Evolutionary conservation across 2,329 filamentous ascomycete species (phyloP), one percentile per base, ranked within the genome.

Genomic region (Aspergillus sp.): DNA sequence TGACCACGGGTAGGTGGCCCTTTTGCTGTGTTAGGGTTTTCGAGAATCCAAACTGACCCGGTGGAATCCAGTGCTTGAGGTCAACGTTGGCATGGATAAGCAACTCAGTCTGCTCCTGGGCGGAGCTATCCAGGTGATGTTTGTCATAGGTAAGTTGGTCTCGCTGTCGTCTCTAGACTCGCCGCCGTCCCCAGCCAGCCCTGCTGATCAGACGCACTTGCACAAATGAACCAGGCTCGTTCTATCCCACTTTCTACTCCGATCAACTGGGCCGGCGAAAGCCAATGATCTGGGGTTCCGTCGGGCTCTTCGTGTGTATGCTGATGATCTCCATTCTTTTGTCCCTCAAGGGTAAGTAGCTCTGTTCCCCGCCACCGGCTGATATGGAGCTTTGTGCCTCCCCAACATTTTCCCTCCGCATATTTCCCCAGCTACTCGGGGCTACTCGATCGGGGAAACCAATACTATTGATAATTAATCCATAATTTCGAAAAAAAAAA

Each of bases 61-160:
- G 19, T 7, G 40, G 40, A 42, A 42, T 42, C 17, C 35, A 10
- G 76, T 78, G 0, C 67, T 80, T 6, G 63, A 77, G 47, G 47
- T 68, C 4, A 80, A 79, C 49, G 76, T 81, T 36, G 74, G 75
- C 2, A 66, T 80, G 2, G 60, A 63, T 2, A 65, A 67, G 2
- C 76, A 78, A 44, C 65, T 77, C 4, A 71, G 75, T 7, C 64
- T 78, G 4, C 66, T 80, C 4, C 69, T 81, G 3, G 77, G 76
- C 26, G 77, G 78, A 16, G 74, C 75, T 33, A 66, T 66, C 49
- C 59, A 66, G 43, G 43, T 64, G 33, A 66, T 66, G 63, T 66
- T 66, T 56, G 61, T 65, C 44, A 58, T 66, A 30, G 63, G 63
- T 64, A 56, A 42, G 49, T 43, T 19, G 16, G 16, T 4, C 35